Conservation (phyloP, 441 rosid species). For the Adansonia rubrostipa region DNA sequence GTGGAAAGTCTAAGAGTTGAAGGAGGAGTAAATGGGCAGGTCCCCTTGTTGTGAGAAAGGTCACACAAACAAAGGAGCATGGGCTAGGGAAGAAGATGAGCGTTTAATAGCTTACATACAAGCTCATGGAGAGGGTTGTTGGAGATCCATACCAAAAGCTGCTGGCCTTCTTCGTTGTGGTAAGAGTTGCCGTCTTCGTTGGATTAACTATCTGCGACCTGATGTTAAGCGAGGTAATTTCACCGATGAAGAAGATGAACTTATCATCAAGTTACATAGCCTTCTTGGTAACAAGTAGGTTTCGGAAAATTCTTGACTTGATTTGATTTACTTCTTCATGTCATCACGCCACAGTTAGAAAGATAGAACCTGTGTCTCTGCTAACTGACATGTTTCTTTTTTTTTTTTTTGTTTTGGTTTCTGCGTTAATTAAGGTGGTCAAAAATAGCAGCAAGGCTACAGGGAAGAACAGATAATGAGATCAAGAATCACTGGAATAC, state of each 20-base stretch:
- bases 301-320: background rate
- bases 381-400: background rate
- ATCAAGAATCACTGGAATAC: conserved; percentile 97
- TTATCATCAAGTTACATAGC: conserved; percentile 86
- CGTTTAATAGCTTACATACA: conserved; percentile 77
- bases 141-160: conserved; percentile 95
- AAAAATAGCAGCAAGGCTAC: conserved; percentile 83
- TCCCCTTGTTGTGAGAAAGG: conserved; percentile 96
- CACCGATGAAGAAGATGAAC: conserved; percentile 87
- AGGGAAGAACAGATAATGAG: conserved; percentile 95
- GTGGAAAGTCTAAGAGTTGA: too few relatives aligned
- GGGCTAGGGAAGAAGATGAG: conserved; percentile 96
- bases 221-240: conserved; percentile 94
- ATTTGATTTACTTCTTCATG: background rate
- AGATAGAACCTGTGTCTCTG: too few relatives aligned
- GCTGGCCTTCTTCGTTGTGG: conserved; percentile 96
- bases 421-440: conserved; percentile 67
- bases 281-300: conserved; percentile 93
- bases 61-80: conserved; percentile 97
- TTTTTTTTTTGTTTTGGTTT: background rate
- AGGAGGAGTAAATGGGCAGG: conserved; percentile 63
- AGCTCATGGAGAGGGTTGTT: conserved; percentile 92
- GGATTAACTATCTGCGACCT: conserved; percentile 92
- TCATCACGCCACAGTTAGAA: background rate
- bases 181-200: conserved; percentile 90